phyloP scores from a whole-genome alignment of 768 basidiomycete genomes.

The Amanita pseudoporphyria region DNA sequence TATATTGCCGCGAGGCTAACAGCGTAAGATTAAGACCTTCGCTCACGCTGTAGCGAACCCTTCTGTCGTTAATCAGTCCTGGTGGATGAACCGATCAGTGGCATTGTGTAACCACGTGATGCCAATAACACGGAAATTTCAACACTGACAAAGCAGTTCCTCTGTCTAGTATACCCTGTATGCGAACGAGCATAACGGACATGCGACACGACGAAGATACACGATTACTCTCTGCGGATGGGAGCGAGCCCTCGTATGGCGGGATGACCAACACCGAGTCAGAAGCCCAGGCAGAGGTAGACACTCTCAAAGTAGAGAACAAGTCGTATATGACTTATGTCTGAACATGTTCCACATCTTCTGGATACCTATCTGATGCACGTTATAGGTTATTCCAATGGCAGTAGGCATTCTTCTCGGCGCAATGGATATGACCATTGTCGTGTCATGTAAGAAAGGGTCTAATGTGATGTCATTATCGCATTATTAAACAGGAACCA shows the following conservation, averaged over 20 bases:
- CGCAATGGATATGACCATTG: slow-evolving; percentile 42
- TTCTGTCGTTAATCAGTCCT: no score
- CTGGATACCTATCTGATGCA: background rate
- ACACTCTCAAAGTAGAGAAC: background rate
- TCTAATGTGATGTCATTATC: background rate
- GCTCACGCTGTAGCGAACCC: no score
- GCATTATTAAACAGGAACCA: background rate
- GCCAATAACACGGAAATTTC: no score
- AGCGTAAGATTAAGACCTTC: no score
- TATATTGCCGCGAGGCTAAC: no score
- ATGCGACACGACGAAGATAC: background rate
- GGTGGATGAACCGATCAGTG: no score
- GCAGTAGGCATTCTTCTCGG: slow-evolving; percentile 36
- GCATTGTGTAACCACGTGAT: no score
- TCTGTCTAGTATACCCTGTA: no score
- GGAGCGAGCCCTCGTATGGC: background rate
- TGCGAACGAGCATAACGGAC: no score
- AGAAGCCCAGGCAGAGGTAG: background rate
- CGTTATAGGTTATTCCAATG: slow-evolving; percentile 33
- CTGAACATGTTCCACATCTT: background rate
- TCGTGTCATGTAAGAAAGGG: slow-evolving; percentile 31
- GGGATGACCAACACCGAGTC: background rate
- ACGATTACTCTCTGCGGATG: background rate
- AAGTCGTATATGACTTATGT: slow-evolving; percentile 1
- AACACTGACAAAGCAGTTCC: no score